Evolutionary conservation across 1,284 basidiomycete species (phyloP).

Genomic region (Ustilago trichophora): DNA sequence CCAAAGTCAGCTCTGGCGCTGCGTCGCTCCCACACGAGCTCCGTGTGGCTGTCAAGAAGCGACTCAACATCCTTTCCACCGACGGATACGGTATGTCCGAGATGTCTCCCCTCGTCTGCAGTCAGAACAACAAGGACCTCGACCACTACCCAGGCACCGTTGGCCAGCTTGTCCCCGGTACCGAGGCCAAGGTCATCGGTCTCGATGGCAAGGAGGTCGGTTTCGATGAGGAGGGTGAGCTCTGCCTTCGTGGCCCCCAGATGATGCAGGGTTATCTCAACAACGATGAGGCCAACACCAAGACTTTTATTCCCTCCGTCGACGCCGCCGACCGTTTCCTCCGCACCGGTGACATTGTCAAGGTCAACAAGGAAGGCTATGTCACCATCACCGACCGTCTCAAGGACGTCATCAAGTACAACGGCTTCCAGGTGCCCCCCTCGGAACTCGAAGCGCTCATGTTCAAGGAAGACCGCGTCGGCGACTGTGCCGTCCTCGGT

Average conservation of each 20-base stretch:
- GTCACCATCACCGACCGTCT: conserved; percentile 60
- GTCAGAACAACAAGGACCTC: conserved; percentile 56
- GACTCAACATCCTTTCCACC: conserved; percentile 54
- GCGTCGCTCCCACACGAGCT: conserved; percentile 56
- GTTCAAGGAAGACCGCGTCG: conserved; percentile 47
- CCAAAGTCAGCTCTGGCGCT: conserved; percentile 60
- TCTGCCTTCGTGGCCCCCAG: conserved; percentile 61
- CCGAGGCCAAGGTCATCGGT: conserved; percentile 56
- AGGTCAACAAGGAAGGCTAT: conserved; percentile 55
- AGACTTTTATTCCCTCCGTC: conserved; percentile 41
- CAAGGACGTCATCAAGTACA: conserved; percentile 66
- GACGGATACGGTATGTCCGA: conserved; percentile 66
- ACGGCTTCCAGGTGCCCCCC: conserved; percentile 64
- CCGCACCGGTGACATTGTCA: conserved; percentile 61
- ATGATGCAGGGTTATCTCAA: conserved; percentile 65
- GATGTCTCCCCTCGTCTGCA: conserved; percentile 62
- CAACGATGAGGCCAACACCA: conserved; percentile 59
- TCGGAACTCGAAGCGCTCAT: conserved; percentile 60
- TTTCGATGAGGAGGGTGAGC: conserved; percentile 56
- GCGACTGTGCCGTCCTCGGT: conserved; percentile 56
- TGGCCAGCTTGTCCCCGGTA: conserved; percentile 57
- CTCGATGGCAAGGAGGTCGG: conserved; percentile 47
- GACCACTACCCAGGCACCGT: conserved; percentile 47
- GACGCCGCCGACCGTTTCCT: conserved; percentile 47
- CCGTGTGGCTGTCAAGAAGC: conserved; percentile 42